A percentile compares a stretch with the other conserved stretches of the same genome.
phyloP scores from a whole-genome alignment of 148 eudicot species.

The Rhododendron ovatum region DNA sequence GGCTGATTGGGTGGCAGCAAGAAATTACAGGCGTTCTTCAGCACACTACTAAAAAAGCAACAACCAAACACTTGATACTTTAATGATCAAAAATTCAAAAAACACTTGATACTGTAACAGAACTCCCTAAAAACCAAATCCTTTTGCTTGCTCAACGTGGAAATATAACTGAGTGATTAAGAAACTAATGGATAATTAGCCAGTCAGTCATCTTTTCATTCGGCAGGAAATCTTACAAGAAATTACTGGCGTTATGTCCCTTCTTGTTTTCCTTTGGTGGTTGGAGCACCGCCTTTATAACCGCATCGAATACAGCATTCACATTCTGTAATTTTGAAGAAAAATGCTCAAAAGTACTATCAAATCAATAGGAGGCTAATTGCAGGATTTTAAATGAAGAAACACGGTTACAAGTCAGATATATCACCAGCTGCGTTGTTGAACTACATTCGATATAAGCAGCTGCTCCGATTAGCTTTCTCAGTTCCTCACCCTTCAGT shows the following conservation, averaged over 20 bases:
- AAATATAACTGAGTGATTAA: constrained; percentile 8
- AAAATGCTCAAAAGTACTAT: not conserved
- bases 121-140: constrained; percentile 15
- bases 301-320: constrained; percentile 83
- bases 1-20: not conserved
- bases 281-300: constrained; percentile 81
- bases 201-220: constrained; percentile 14
- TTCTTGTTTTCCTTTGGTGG: constrained; percentile 80
- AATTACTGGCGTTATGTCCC: constrained; percentile 60
- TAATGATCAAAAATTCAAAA: too few relatives aligned
- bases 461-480: constrained; percentile 72
- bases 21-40: too few relatives aligned
- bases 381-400: not conserved
- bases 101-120: constrained; percentile 4
- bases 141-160: not conserved
- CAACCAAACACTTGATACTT: too few relatives aligned
- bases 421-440: constrained; percentile 72
- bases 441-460: constrained; percentile 78
- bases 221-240: constrained; percentile 31
- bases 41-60: not conserved
- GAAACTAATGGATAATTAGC: constrained; percentile 6
- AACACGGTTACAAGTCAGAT: not conserved
- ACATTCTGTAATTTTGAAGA: constrained; percentile 54
- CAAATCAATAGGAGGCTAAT: too few relatives aligned
- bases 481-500: constrained; percentile 75